A percentile compares a stretch with the other conserved stretches of the same genome.
Conservation (phyloP, 345 rosid genomes). For the Rhodamnia argentea region DNA sequence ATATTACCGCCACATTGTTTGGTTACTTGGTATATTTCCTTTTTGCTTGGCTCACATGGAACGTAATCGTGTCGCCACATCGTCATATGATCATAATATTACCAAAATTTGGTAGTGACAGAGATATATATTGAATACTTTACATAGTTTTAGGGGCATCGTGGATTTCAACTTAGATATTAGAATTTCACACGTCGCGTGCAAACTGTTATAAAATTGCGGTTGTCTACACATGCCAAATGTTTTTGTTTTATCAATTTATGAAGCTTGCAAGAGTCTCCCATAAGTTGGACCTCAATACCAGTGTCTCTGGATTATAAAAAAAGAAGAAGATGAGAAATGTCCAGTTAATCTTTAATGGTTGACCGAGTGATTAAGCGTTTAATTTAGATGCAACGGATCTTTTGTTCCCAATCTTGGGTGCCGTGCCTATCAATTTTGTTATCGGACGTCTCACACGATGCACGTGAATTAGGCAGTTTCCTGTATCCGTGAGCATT, state of each 20-base stretch:
- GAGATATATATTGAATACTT: too few relatives aligned
- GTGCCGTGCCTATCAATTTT: background rate
- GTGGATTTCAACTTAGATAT: background rate
- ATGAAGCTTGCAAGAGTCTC: background rate
- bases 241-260: background rate
- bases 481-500: too few relatives aligned
- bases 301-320: background rate
- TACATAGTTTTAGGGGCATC: background rate
- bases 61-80: too few relatives aligned
- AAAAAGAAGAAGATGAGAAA: too few relatives aligned
- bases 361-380: too few relatives aligned
- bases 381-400: background rate
- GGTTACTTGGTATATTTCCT: background rate
- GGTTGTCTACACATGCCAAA: background rate
- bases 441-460: background rate
- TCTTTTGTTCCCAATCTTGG: background rate
- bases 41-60: background rate
- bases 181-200: background rate
- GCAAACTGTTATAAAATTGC: background rate
- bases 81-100: background rate
- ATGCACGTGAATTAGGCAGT: too few relatives aligned
- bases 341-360: too few relatives aligned
- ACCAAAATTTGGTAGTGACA: background rate
- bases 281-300: background rate
- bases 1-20: too few relatives aligned